Percentiles rank a stretch among this genome's conserved stretches.
phyloP scores from a whole-genome alignment of 2,329 filamentous ascomycete genomes.

The Diaporthe ampelina region DNA sequence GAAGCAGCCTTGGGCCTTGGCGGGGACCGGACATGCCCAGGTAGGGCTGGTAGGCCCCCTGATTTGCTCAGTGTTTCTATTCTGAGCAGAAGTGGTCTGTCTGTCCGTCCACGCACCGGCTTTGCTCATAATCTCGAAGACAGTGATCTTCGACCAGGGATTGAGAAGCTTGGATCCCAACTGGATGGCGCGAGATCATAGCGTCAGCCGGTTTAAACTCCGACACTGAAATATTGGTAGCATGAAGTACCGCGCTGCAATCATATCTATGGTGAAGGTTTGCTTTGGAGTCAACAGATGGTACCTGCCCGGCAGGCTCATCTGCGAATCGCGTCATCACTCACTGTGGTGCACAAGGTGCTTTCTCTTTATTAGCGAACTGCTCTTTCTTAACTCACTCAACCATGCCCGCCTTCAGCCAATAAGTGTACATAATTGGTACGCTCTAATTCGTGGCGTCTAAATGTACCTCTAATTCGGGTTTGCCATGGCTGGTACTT shows the following conservation, averaged over 20 bases:
- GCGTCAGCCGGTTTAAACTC: no score
- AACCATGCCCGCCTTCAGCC: background rate
- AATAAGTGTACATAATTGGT: no score
- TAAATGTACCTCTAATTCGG: no score
- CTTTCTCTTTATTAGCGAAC: background rate
- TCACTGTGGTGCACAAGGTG: background rate
- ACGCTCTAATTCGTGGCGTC: background rate
- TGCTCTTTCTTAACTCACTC: background rate
- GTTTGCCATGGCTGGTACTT: background rate
- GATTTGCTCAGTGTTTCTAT: slow-evolving; percentile 16
- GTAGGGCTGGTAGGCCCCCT: background rate
- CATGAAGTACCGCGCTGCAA: background rate
- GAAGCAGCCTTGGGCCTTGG: slow-evolving; percentile 13
- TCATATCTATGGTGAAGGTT: no score
- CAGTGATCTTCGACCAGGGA: background rate
- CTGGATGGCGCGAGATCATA: background rate
- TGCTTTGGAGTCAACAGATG: background rate
- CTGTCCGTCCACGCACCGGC: background rate
- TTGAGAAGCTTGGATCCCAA: background rate
- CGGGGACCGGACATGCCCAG: background rate
- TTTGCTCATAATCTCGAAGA: background rate
- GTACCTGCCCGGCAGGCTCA: background rate
- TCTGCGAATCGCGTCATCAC: background rate
- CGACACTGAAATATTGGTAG: background rate
- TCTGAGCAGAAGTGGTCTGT: background rate